Conservation (phyloP, 352 stramenopile genomes). For the Phytophthora melonis region DNA sequence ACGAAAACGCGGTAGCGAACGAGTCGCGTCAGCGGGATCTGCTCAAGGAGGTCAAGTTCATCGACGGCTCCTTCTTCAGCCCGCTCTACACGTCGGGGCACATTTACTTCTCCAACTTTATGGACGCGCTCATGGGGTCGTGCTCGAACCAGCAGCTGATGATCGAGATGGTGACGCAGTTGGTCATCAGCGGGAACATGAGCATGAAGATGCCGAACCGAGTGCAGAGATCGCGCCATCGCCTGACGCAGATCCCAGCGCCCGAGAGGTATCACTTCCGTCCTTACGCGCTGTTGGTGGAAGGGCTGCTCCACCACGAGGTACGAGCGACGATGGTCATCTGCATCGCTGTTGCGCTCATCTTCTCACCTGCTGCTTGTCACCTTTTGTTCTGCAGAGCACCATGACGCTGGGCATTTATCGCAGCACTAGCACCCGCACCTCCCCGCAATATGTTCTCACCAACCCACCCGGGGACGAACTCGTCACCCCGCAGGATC, state of each 20-base stretch:
- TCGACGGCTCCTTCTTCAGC: conserved; percentile 67
- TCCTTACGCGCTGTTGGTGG: conserved; percentile 65
- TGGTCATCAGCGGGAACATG: conserved; percentile 69
- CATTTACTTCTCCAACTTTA: conserved; percentile 79
- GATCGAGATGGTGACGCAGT: conserved; percentile 75
- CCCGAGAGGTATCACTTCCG: conserved; percentile 67
- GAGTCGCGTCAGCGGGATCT: conserved; percentile 50
- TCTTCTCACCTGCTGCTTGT: conserved; percentile 6
- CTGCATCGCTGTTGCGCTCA: conserved; percentile 6
- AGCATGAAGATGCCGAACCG: conserved; percentile 60
- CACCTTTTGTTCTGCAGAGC: conserved; percentile 38
- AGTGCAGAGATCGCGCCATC: conserved; percentile 49
- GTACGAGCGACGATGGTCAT: conserved; percentile 29
- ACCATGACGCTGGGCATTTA: conserved; percentile 71
- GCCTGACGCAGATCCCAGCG: conserved; percentile 63
- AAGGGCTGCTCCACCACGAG: conserved; percentile 65
- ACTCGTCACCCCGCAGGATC: conserved; percentile 63
- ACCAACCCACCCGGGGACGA: conserved; percentile 73
- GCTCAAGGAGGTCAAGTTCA: conserved; percentile 60
- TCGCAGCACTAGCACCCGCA: conserved; percentile 42
- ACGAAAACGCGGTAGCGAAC: conserved; percentile 47
- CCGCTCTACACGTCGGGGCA: conserved; percentile 69
- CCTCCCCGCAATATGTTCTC: conserved; percentile 64
- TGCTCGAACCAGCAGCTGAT: conserved; percentile 67
- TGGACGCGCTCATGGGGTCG: conserved; percentile 72